Evolutionary conservation across 2,329 filamentous ascomycete species (phyloP).

Genomic region (Leptographium flavum): DNA sequence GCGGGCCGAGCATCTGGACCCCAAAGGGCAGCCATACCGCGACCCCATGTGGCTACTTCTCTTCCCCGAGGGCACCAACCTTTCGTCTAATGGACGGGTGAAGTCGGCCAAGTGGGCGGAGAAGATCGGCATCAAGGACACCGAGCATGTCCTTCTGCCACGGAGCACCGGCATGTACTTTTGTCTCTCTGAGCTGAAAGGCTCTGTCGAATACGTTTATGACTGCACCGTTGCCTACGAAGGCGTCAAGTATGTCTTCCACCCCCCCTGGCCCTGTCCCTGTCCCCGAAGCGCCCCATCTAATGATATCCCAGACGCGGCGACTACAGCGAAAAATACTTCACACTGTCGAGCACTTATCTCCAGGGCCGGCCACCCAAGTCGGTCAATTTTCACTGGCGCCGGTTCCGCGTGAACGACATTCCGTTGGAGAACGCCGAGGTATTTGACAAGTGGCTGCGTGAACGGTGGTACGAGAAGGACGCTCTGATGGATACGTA

Average conservation of each 20-base stretch:
- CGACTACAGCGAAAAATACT: conserved; percentile 80
- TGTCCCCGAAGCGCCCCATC: background rate
- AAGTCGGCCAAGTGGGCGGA: conserved; percentile 64
- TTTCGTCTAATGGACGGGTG: conserved; percentile 53
- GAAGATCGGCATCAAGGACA: conserved; percentile 59
- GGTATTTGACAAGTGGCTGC: conserved; percentile 72
- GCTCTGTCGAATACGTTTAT: conserved; percentile 68
- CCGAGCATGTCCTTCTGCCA: conserved; percentile 61
- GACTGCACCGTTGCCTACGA: conserved; percentile 95
- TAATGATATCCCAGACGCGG: conserved; percentile 41
- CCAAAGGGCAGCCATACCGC: conserved; percentile 38
- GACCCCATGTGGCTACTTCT: conserved; percentile 85
- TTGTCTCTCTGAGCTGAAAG: conserved; percentile 60
- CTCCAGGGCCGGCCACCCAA: conserved; percentile 80
- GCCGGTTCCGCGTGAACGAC: conserved; percentile 63
- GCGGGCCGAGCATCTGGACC: conserved; percentile 39
- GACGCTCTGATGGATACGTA: conserved; percentile 80
- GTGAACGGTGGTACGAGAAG: conserved; percentile 82
- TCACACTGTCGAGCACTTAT: conserved; percentile 75
- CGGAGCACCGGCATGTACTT: conserved; percentile 71
- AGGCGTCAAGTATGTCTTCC: conserved; percentile 62
- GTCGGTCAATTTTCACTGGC: conserved; percentile 95
- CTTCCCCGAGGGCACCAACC: conserved; percentile 79
- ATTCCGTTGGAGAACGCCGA: conserved; percentile 67
- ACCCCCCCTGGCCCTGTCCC: background rate